Percentiles rank a stretch among this genome's conserved stretches.
Evolutionary conservation across 208 protist genomes (phyloP).

Genomic region (Borovskyia barvae): DNA sequence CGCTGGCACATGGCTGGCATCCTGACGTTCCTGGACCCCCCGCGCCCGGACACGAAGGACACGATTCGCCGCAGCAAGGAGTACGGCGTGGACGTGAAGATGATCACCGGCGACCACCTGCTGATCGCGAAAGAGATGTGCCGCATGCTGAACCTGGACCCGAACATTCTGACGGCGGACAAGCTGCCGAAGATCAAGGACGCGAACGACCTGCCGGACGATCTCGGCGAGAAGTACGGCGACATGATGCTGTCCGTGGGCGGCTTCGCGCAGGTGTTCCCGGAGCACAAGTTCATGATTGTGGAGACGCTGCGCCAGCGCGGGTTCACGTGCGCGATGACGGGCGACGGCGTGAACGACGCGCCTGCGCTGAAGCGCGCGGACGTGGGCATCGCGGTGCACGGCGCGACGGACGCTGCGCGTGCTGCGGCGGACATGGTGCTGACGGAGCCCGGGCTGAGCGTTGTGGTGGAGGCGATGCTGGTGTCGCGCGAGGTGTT

Average conservation of each 20-base stretch:
- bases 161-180: slow-evolving; percentile 80
- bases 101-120: slow-evolving; percentile 94
- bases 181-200: slow-evolving; percentile 69
- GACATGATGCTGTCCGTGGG: slow-evolving; percentile 63
- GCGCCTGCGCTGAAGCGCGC: slow-evolving; percentile 94
- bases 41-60: slow-evolving; percentile 88
- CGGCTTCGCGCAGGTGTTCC: slow-evolving; percentile 93
- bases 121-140: slow-evolving; percentile 95
- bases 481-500: slow-evolving; percentile 93
- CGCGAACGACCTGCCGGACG: slow-evolving; percentile 50
- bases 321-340: slow-evolving; percentile 94
- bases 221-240: slow-evolving; percentile 68
- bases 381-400: slow-evolving; percentile 96
- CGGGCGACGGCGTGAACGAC: slow-evolving; percentile 97
- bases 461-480: slow-evolving; percentile 93
- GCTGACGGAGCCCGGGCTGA: slow-evolving; percentile 89
- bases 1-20: slow-evolving; percentile 85
- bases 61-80: slow-evolving; percentile 79
- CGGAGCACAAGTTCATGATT: slow-evolving; percentile 96
- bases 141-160: slow-evolving; percentile 89
- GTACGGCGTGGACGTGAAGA: slow-evolving; percentile 93
- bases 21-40: slow-evolving; percentile 91
- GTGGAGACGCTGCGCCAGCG: slow-evolving; percentile 89
- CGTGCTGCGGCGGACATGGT: slow-evolving; percentile 95
- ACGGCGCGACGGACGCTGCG: slow-evolving; percentile 92